Percentiles rank a stretch among this genome's conserved stretches.
Conservation (phyloP, 2,329 filamentous ascomycete species). For the Hypomyces rosellus region DNA sequence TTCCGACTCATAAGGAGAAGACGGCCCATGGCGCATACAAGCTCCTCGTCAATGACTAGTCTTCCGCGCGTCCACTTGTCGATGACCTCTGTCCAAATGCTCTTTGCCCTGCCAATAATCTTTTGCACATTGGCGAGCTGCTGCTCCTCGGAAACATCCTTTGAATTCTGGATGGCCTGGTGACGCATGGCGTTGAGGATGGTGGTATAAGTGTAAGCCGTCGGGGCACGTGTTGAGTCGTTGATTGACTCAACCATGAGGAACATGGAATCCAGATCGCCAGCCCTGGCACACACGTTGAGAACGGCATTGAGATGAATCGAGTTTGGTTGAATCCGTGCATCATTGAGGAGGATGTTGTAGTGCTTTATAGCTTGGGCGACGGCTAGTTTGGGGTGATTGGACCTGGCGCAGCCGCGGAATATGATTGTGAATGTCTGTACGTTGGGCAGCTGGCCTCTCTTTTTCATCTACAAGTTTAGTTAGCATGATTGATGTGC, state of each 20-base stretch:
- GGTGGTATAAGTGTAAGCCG: constrained; percentile 66
- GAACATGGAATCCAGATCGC: constrained; percentile 77
- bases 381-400: constrained; percentile 54
- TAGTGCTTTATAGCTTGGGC: constrained; percentile 69
- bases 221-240: constrained; percentile 57
- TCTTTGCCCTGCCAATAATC: constrained; percentile 59
- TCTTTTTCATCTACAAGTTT: constrained; percentile 78
- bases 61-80: constrained; percentile 67
- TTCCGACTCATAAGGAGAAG: constrained; percentile 62
- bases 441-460: constrained; percentile 70
- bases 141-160: constrained; percentile 24
- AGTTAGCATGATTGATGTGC: background rate
- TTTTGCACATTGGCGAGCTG: constrained; percentile 30
- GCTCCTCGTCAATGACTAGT: constrained; percentile 66
- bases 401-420: constrained; percentile 60
- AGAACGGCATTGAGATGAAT: constrained; percentile 88
- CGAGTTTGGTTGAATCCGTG: constrained; percentile 62
- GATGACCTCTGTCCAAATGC: constrained; percentile 76
- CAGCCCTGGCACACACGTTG: constrained; percentile 67
- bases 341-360: constrained; percentile 61
- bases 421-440: constrained; percentile 83
- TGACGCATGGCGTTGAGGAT: constrained; percentile 70
- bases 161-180: constrained; percentile 20
- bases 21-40: constrained; percentile 76
- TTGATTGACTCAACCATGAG: constrained; percentile 67